A percentile compares a stretch with the other conserved stretches of the same genome.
These are phyloP conservation scores for Ceratobasidium sp. DNA, from an alignment of 1,284 basidiomycete species.

Conservation along the genomic window DNA sequence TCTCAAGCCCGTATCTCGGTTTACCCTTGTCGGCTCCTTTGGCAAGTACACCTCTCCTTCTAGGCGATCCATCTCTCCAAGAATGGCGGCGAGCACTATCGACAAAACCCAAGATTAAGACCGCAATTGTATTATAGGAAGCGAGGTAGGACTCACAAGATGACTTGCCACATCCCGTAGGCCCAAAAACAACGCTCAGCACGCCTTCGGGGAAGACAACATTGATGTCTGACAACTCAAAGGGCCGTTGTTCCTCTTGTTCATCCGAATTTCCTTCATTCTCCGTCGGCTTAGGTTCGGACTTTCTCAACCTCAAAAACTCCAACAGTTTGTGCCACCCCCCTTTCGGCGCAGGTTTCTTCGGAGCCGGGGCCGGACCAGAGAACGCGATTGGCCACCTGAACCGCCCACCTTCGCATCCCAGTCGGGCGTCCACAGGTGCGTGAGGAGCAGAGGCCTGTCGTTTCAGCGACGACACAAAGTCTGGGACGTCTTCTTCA, in stretches of 20 bases:
- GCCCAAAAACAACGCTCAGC: conserved; percentile 29
- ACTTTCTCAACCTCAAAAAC: conserved; percentile 7
- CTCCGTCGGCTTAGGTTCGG: neutral
- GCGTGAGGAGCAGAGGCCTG: neutral
- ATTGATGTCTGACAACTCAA: conserved; percentile 19
- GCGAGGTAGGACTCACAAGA: conserved; percentile 14
- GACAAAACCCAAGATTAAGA: neutral
- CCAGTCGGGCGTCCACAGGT: conserved; percentile 23
- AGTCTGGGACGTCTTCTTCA: conserved; percentile 6
- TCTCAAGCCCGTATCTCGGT: conserved; percentile 24
- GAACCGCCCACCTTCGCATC: conserved; percentile 21
- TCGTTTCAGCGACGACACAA: conserved; percentile 9
- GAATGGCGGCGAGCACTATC: conserved; percentile 36
- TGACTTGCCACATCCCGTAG: conserved; percentile 40
- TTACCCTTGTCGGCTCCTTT: conserved; percentile 18
- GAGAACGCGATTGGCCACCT: conserved; percentile 11
- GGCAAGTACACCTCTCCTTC: conserved; percentile 37
- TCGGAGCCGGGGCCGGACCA: neutral
- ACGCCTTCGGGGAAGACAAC: conserved; percentile 29
- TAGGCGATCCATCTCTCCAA: conserved; percentile 43
- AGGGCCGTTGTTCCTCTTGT: conserved; percentile 16
- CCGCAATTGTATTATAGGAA: neutral
- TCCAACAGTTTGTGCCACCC: neutral
- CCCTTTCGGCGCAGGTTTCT: neutral
- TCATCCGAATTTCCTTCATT: neutral